A percentile compares a stretch with the other conserved stretches of the same genome.
Conservation (phyloP, 345 rosid genomes). For the Tarenaya hassleriana region DNA sequence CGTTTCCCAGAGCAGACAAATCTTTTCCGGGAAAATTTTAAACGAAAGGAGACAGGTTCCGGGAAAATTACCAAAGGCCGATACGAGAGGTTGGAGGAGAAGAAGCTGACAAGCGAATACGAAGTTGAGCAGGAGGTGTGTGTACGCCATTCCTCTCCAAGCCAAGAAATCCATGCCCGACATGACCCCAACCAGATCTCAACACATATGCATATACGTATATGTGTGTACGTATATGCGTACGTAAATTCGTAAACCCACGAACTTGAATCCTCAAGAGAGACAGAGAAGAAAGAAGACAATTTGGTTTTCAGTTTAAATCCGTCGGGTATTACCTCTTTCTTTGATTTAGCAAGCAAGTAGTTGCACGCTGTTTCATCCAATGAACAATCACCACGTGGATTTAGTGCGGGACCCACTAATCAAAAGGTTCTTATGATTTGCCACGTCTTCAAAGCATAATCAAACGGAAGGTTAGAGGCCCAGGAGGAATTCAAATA, state of each 20-base stretch:
- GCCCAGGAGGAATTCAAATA: too few relatives aligned
- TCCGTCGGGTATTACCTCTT: background rate
- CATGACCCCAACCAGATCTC: constrained; percentile 28
- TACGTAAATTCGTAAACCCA: background rate
- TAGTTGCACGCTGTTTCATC: constrained; percentile 44
- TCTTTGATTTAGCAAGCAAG: constrained; percentile 4
- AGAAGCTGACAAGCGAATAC: constrained; percentile 77
- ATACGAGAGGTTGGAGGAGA: constrained; percentile 88
- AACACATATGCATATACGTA: constrained; percentile 21
- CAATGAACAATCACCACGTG: constrained; percentile 43
- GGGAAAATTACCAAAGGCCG: constrained; percentile 82
- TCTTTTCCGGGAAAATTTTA: background rate
- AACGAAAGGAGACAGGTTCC: too few relatives aligned
- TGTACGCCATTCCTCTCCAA: constrained; percentile 62
- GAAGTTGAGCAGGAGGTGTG: constrained; percentile 59
- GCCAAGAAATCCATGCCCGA: constrained; percentile 54
- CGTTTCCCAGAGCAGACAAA: too few relatives aligned
- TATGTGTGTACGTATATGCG: background rate
- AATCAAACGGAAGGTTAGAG: constrained; percentile 15
- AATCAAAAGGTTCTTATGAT: too few relatives aligned
- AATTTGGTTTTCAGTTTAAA: constrained; percentile 14
- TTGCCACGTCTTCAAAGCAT: background rate
- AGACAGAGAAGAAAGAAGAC: background rate
- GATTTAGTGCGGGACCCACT: constrained; percentile 1
- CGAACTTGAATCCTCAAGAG: background rate